Base-by-base conservation (phyloP, 768 basidiomycete species). In the Kwoniella botswanensis region DNA sequence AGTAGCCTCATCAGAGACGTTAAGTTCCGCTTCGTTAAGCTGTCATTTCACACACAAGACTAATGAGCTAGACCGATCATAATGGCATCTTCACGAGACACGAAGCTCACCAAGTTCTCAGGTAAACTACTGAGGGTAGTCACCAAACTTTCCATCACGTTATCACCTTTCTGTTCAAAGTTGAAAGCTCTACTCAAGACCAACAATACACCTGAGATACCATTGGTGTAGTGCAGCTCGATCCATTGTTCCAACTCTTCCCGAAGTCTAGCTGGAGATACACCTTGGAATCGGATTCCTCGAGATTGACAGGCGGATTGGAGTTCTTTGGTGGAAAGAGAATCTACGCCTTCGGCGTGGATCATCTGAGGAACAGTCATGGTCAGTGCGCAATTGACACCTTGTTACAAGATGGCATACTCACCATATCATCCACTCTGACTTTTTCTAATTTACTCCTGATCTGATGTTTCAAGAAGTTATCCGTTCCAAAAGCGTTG, bases 401-500 rank as follows among this genome's bases (percentile, higher is more conserved):
- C n/a, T 24, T 17, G 26, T 44, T n/a, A n/a, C 42, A 17, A 5
- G 46, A 63, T 9, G 17, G 50, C 63, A 26, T 35, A 68, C 85
- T 63, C 21, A 86, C 86, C 79, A 83, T 91, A 85, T 99, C 96
- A 79, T 99, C 97, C 54, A 92, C 88, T 64, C 94, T 88, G 74
- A 99, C 88, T 78, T 91, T 88, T 73, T 91, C 86, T 26, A 99
- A 86, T 35, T 93, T 89, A 54, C 89, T 88, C 26, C 93, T 91
- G 82, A 99, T 93, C 44, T 92, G 89, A 44, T 93, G 93, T 57
- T 96, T 91, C 55, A 99, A 87, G 85, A 97, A 98, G 85, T 98
- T 98, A 84, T 99, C 97, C 17, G 96, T 98, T 56, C 97, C 97
- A 79, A 98, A 99, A 2, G 96, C 95, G 85, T 98, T 96, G 78